Percentiles rank a stretch among this genome's conserved stretches.
phyloP scores from a whole-genome alignment of 345 rosid species.

The Melastoma malabathricum region DNA sequence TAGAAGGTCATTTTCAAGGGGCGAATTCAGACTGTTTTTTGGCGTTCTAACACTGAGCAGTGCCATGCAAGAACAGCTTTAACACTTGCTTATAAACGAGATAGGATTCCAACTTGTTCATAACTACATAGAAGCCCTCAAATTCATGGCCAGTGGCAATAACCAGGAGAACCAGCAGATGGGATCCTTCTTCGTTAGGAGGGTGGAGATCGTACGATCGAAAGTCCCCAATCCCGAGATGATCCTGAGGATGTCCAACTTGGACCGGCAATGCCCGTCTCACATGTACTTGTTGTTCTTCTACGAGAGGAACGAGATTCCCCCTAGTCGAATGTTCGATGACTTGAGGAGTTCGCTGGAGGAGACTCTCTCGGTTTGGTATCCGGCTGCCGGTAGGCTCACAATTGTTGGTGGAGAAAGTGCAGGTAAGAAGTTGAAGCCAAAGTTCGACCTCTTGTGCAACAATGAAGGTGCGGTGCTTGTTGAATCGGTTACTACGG shows the following conservation, averaged over 20 bases:
- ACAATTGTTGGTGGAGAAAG: no score
- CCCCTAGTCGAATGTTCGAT: conserved; percentile 20
- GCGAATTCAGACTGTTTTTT: no score
- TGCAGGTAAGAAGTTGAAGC: no score
- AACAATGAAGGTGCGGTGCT: conserved; percentile 40
- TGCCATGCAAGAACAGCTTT: no score
- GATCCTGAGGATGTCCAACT: conserved; percentile 33
- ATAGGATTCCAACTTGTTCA: no score
- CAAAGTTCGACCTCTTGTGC: conserved; percentile 41
- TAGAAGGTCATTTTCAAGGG: no score
- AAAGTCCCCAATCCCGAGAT: conserved; percentile 13
- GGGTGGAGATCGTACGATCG: conserved; percentile 18
- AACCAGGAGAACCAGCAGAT: conserved; percentile 4
- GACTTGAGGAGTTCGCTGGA: conserved; percentile 40
- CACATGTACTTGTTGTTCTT: conserved; percentile 55
- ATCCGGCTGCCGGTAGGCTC: no score
- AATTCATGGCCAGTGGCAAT: no score
- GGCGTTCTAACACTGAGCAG: no score
- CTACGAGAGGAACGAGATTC: conserved; percentile 21
- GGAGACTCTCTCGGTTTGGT: conserved; percentile 35
- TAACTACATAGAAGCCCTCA: no score
- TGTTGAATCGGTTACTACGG: conserved; percentile 28
- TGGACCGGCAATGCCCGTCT: conserved; percentile 59
- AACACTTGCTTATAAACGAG: no score
- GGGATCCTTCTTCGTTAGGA: conserved; percentile 16